A percentile compares a stretch with the other conserved stretches of the same genome.
phyloP scores from a whole-genome alignment of 352 stramenopile genomes.

The Globisporangium perplexum region DNA sequence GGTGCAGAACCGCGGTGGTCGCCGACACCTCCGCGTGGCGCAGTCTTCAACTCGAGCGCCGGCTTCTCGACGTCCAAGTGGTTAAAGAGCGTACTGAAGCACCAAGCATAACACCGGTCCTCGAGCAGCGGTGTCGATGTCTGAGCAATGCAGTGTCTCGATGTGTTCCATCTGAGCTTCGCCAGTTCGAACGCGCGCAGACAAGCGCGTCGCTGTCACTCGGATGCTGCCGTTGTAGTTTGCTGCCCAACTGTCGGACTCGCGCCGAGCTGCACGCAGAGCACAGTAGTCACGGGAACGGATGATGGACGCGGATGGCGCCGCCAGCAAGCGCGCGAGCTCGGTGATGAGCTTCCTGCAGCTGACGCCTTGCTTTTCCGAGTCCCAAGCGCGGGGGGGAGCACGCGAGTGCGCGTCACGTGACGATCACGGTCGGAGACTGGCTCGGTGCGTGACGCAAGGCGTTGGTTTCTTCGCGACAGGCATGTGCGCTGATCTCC shows the following conservation, averaged over 20 bases:
- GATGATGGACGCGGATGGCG: neutral
- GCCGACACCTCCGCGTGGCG: neutral
- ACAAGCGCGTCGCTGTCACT: neutral
- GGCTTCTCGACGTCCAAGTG: constrained; percentile 11
- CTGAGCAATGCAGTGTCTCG: neutral
- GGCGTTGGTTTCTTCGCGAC: too few relatives aligned
- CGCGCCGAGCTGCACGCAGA: too few relatives aligned
- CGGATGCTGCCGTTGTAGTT: neutral
- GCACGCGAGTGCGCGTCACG: neutral
- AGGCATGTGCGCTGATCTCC: neutral
- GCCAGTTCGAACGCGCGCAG: too few relatives aligned
- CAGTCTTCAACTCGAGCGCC: constrained; percentile 13
- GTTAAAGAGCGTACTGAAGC: constrained; percentile 4
- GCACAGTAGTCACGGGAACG: too few relatives aligned
- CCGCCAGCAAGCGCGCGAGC: neutral
- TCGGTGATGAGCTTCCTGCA: neutral
- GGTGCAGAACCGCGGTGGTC: constrained; percentile 6
- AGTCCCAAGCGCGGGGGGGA: neutral
- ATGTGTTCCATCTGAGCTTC: neutral
- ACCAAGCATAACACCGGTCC: neutral
- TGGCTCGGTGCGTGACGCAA: constrained; percentile 3
- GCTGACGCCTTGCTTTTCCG: neutral
- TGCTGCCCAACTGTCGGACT: neutral
- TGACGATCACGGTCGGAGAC: constrained; percentile 7
- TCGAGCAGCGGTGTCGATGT: too few relatives aligned